Conservation (phyloP, 2,329 filamentous ascomycete species). For the Neonectria magnoliae region DNA sequence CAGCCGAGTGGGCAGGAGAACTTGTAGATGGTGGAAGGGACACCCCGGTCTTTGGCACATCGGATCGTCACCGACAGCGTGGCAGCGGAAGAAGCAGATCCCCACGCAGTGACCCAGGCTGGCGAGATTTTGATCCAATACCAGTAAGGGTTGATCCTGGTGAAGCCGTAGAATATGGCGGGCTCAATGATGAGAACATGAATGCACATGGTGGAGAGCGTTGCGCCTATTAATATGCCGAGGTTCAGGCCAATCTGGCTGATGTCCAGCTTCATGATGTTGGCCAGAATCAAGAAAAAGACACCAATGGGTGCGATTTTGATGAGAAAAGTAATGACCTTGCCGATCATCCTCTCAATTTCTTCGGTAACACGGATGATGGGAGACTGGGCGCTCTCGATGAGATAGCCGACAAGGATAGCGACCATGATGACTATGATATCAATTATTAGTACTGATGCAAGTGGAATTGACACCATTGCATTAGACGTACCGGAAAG, state of each 20-base stretch:
- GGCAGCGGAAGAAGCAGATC: constrained; percentile 62
- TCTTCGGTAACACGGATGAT: constrained; percentile 57
- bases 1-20: constrained; percentile 60
- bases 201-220: constrained; percentile 57
- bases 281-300: constrained; percentile 64
- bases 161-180: constrained; percentile 52
- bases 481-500: constrained; percentile 43
- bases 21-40: constrained; percentile 56
- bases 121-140: constrained; percentile 60
- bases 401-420: constrained; percentile 58
- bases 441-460: background rate
- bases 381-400: constrained; percentile 49
- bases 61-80: constrained; percentile 61
- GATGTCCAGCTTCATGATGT: constrained; percentile 60
- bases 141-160: constrained; percentile 57
- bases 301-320: constrained; percentile 61
- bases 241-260: constrained; percentile 59
- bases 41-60: constrained; percentile 50
- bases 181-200: constrained; percentile 60
- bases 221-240: constrained; percentile 59
- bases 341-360: constrained; percentile 58
- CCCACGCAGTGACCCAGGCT: constrained; percentile 65
- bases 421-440: constrained; percentile 54
- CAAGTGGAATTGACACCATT: background rate
- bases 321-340: constrained; percentile 59